A percentile compares a stretch with the other conserved stretches of the same genome.
phyloP scores from a whole-genome alignment of 1,139 yeast genomes.

The Kodamaea ohmeri region DNA sequence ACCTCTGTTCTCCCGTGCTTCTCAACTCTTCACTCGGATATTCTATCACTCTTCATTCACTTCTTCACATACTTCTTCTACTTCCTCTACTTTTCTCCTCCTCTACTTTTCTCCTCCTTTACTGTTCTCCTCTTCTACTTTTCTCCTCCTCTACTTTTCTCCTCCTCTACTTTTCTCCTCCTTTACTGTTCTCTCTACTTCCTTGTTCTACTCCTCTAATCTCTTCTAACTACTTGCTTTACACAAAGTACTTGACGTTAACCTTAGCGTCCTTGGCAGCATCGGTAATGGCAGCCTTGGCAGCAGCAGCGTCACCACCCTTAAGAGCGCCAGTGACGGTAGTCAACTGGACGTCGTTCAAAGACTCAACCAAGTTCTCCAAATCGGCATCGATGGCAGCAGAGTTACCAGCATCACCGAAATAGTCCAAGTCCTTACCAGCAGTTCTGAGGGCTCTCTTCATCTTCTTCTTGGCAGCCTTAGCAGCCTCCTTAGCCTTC shows the following conservation, averaged over 20 bases:
- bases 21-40: no score
- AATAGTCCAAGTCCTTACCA: slow-evolving; percentile 81
- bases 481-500: slow-evolving; percentile 96
- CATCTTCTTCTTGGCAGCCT: slow-evolving; percentile 95
- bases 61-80: no score
- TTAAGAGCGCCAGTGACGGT: slow-evolving; percentile 63
- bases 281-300: slow-evolving; percentile 51
- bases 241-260: slow-evolving; percentile 24
- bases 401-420: slow-evolving; percentile 70
- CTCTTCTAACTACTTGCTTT: neutral
- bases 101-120: neutral
- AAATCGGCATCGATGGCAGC: slow-evolving; percentile 74
- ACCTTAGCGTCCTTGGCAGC: slow-evolving; percentile 42
- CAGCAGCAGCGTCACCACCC: slow-evolving; percentile 49
- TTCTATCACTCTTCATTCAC: no score
- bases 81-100: no score
- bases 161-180: no score
- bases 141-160: neutral
- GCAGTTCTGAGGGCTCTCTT: slow-evolving; percentile 86
- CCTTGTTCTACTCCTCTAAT: no score
- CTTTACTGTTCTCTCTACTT: neutral
- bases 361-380: slow-evolving; percentile 71
- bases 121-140: neutral
- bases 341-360: slow-evolving; percentile 74
- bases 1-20: no score